Conservation (phyloP, 495 filamentous ascomycete species). For the Astrothelium macrocarpum region DNA sequence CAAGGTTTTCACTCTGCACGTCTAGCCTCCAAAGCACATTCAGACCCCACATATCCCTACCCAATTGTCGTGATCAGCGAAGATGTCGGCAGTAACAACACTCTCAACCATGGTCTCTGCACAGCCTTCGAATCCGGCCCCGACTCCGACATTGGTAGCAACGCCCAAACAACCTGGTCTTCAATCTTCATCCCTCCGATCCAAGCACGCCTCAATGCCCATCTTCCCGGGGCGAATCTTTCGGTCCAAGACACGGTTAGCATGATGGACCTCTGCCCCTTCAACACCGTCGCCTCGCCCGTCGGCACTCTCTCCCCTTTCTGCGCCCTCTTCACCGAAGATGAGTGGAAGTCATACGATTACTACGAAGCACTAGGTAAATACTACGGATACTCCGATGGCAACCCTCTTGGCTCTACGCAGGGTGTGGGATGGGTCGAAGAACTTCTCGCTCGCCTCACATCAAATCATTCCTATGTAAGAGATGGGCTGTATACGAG, state of each 20-base stretch:
- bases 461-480: constrained; percentile 43
- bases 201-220: constrained; percentile 47
- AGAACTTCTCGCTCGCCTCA: constrained; percentile 75
- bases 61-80: constrained; percentile 53
- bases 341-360: constrained; percentile 66
- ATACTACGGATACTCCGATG: constrained; percentile 68
- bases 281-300: constrained; percentile 55
- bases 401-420: constrained; percentile 65
- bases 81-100: constrained; percentile 79
- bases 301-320: constrained; percentile 47
- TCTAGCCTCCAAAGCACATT: constrained; percentile 14
- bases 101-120: constrained; percentile 62
- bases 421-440: constrained; percentile 80
- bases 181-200: constrained; percentile 53
- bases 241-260: constrained; percentile 46
- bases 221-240: constrained; percentile 53
- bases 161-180: constrained; percentile 45
- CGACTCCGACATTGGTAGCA: constrained; percentile 36
- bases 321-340: constrained; percentile 57
- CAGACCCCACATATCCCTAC: constrained; percentile 39
- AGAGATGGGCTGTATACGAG: constrained; percentile 36
- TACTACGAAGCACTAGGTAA: constrained; percentile 68
- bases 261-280: constrained; percentile 82
- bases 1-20: constrained; percentile 52
- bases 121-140: constrained; percentile 47